Conservation (phyloP, 345 rosid species). For the Moricandia moricandioides region DNA sequence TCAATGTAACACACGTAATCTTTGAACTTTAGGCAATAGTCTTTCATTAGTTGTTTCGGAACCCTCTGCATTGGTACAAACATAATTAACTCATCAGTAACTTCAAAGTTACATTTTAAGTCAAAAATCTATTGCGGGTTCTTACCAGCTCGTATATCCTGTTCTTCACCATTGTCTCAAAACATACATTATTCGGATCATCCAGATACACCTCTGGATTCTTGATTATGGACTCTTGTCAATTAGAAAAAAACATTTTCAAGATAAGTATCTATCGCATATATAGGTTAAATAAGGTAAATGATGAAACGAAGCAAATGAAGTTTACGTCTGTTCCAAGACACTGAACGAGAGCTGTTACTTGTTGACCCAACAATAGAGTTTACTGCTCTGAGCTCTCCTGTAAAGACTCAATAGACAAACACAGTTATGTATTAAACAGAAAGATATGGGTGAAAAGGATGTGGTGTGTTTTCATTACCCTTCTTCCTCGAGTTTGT, state of each 20-base stretch:
- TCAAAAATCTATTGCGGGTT: background rate
- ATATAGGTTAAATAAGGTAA: background rate
- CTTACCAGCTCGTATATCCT: constrained; percentile 19
- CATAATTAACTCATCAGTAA: background rate
- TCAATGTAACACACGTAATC: background rate
- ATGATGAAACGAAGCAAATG: background rate
- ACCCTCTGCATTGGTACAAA: background rate
- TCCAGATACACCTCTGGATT: constrained; percentile 7
- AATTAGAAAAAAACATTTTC: background rate
- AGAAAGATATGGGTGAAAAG: background rate
- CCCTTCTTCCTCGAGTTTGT: background rate
- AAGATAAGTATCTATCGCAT: background rate
- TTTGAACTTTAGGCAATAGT: background rate
- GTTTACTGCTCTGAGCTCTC: background rate
- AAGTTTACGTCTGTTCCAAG: background rate
- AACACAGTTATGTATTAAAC: background rate
- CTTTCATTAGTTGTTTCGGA: background rate
- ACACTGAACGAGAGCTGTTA: background rate
- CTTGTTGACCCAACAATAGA: background rate
- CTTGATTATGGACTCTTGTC: background rate
- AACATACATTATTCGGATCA: background rate
- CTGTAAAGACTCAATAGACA: background rate
- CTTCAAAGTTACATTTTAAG: background rate
- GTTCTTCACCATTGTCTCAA: background rate
- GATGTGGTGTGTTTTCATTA: background rate